A percentile compares a stretch with the other conserved stretches of the same genome.
These are phyloP conservation scores for Metschnikowia anglica DNA, from an alignment of 805 yeast species.

Conservation along the genomic window DNA sequence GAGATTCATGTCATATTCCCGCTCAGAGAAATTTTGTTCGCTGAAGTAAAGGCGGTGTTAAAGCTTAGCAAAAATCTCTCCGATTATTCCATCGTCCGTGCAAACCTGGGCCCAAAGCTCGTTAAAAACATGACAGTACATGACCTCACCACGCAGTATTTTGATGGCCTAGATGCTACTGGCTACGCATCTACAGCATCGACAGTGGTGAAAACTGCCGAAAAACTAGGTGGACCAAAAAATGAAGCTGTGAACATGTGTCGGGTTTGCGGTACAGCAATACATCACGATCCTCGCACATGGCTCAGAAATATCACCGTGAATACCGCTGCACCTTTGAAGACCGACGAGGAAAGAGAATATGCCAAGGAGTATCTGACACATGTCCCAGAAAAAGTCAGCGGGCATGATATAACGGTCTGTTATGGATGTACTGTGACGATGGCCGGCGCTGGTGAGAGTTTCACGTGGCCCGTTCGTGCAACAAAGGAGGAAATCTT, in stretches of 20 bases:
- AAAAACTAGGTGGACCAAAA: constrained; percentile 60
- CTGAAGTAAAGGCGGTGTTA: constrained; percentile 63
- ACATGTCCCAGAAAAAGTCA: constrained; percentile 8
- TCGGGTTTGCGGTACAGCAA: constrained; percentile 52
- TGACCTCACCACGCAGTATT: constrained; percentile 74
- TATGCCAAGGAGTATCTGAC: constrained; percentile 24
- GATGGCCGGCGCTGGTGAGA: constrained; percentile 42
- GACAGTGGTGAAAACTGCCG: constrained; percentile 88
- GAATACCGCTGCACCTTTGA: constrained; percentile 50
- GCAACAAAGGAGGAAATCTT: constrained; percentile 37
- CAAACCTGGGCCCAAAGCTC: constrained; percentile 27
- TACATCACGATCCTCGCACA: constrained; percentile 55
- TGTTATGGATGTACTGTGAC: constrained; percentile 80
- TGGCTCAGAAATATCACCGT: constrained; percentile 76
- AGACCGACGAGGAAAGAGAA: constrained; percentile 37
- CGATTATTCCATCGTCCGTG: constrained; percentile 26
- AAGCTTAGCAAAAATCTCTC: constrained; percentile 39
- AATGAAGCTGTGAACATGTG: constrained; percentile 38
- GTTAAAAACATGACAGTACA: constrained; percentile 77
- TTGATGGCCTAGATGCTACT: constrained; percentile 60
- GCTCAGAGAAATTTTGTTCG: constrained; percentile 66
- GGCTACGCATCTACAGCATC: constrained; percentile 88
- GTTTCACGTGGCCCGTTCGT: constrained; percentile 38
- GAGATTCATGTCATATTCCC: constrained; percentile 60
- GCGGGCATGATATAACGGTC: constrained; percentile 27